Evolutionary conservation across 129 eudicot genomes (phyloP).

Genomic region (Flaveria brownii): DNA sequence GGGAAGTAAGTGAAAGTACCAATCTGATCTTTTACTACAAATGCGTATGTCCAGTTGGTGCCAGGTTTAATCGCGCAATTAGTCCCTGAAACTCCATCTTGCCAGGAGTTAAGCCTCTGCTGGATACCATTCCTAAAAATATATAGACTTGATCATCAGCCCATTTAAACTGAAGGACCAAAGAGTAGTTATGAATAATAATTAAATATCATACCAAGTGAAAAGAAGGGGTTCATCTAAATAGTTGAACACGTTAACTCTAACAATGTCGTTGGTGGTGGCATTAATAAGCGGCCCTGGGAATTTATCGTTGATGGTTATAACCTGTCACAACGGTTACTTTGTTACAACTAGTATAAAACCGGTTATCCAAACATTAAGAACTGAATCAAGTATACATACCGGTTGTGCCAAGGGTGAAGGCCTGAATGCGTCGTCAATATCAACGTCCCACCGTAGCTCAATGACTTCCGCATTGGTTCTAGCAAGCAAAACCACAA

Average conservation of each 20-base stretch:
- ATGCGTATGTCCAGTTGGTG: constrained; percentile 69
- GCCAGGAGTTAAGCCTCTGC: constrained; percentile 85
- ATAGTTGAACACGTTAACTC: constrained; percentile 61
- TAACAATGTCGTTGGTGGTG: constrained; percentile 62
- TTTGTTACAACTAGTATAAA: background rate
- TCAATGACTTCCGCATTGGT: constrained; percentile 43
- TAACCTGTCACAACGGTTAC: constrained; percentile 43
- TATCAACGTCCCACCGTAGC: constrained; percentile 52
- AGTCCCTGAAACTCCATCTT: constrained; percentile 86
- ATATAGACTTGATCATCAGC: background rate
- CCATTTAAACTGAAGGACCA: background rate
- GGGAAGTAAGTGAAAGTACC: constrained; percentile 68
- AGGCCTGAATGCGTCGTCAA: constrained; percentile 40
- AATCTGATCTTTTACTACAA: constrained; percentile 70
- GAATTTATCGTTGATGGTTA: constrained; percentile 60
- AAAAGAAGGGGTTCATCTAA: constrained; percentile 66
- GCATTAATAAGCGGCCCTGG: constrained; percentile 85
- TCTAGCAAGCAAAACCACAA: constrained; percentile 31
- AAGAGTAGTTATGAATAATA: background rate
- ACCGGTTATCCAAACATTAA: background rate
- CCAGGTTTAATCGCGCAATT: constrained; percentile 74
- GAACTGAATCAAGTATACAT: background rate
- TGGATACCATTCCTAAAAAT: constrained; percentile 73
- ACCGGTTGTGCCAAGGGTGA: constrained; percentile 43
- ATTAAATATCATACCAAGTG: constrained; percentile 48